These are phyloP conservation scores for Lepiota brunneoincarnata DNA, from an alignment of 768 basidiomycete genomes.

Conservation along the genomic window DNA sequence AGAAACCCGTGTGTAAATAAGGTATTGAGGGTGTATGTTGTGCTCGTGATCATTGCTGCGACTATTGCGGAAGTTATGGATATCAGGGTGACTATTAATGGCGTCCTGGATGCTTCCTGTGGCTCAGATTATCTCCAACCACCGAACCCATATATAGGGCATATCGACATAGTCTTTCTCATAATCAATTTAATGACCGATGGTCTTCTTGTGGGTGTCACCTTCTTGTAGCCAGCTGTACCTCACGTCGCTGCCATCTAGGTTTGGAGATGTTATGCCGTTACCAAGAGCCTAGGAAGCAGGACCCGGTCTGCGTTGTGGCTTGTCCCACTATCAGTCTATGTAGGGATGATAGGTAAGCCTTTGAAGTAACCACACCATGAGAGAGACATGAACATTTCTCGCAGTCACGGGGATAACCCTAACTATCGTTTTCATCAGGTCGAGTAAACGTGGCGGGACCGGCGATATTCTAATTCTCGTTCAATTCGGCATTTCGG, in stretches of 20 bases:
- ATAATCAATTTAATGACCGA: constrained; percentile 2
- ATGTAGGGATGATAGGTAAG: not conserved
- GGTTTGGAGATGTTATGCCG: not conserved
- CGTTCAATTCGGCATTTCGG: constrained; percentile 2
- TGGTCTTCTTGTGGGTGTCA: not conserved
- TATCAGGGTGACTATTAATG: not conserved
- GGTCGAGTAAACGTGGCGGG: not conserved
- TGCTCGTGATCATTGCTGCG: not conserved
- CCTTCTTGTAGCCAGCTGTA: no score
- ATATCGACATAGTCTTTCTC: not conserved
- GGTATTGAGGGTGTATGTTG: not conserved
- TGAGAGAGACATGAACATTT: not conserved
- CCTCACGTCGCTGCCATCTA: not conserved
- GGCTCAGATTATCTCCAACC: not conserved
- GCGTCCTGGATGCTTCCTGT: not conserved
- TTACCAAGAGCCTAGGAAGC: not conserved
- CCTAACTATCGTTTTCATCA: not conserved
- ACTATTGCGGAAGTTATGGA: not conserved
- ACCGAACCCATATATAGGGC: not conserved
- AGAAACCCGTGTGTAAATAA: not conserved
- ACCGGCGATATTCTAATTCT: not conserved
- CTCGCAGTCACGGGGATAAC: not conserved
- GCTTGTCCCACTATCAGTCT: not conserved
- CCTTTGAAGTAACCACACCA: not conserved
- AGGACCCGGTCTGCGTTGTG: not conserved